Percentiles rank a stretch among this genome's conserved stretches.
Conservation (phyloP, 306 rosid species). For the Gillenia trifoliata region DNA sequence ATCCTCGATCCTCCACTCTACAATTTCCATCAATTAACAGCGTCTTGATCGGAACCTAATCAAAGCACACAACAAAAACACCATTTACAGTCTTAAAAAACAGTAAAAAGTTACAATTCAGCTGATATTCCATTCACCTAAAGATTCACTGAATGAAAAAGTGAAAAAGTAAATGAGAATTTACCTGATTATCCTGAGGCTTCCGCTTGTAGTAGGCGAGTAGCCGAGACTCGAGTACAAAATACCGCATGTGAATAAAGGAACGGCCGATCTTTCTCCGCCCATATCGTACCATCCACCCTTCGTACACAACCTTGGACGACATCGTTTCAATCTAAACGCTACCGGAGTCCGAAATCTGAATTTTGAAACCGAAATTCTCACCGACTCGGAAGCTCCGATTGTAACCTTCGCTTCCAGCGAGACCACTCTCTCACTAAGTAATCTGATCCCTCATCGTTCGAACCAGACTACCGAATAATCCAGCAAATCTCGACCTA, state of each 20-base stretch:
- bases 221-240: constrained; percentile 88
- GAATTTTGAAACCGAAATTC: constrained; percentile 2
- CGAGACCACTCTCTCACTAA: constrained; percentile 37
- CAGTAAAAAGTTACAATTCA: neutral
- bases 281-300: constrained; percentile 99
- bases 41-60: constrained; percentile 87
- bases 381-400: constrained; percentile 55
- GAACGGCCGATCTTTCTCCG: constrained; percentile 95
- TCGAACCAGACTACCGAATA: constrained; percentile 5
- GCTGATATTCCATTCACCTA: neutral
- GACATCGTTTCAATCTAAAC: constrained; percentile 51
- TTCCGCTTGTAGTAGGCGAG: constrained; percentile 93
- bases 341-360: neutral
- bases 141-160: neutral
- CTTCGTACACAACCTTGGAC: constrained; percentile 93
- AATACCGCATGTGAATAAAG: constrained; percentile 93
- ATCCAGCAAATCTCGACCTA: constrained; percentile 20
- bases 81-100: constrained; percentile 6
- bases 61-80: constrained; percentile 16
- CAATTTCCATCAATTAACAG: constrained; percentile 91
- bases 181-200: constrained; percentile 91
- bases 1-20: constrained; percentile 99
- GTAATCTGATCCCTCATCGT: constrained; percentile 46
- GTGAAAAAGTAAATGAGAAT: no score
- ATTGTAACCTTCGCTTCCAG: constrained; percentile 52